Evolutionary conservation across 2,329 filamentous ascomycete species (phyloP).

Genomic region (Fusarium tuaranense): DNA sequence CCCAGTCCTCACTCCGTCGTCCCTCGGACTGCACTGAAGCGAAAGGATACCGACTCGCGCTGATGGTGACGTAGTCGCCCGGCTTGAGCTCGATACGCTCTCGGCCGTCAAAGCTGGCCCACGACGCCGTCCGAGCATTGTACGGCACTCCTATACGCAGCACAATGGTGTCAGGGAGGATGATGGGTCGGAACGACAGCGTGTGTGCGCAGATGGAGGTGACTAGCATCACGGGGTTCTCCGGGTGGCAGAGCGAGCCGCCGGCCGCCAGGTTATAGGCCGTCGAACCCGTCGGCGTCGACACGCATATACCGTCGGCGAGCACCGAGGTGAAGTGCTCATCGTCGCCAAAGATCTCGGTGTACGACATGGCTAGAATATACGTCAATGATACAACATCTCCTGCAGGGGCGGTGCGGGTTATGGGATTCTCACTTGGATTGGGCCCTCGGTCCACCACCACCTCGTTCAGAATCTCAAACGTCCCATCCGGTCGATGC

Average conservation of each 20-base stretch:
- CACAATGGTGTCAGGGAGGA: constrained; percentile 95
- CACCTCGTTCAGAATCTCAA: constrained; percentile 96
- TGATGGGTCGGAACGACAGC: constrained; percentile 94
- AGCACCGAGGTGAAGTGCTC: constrained; percentile 95
- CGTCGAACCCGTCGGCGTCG: constrained; percentile 93
- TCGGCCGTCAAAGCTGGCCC: constrained; percentile 98
- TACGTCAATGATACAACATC: constrained; percentile 13
- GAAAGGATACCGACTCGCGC: constrained; percentile 83
- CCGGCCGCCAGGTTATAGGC: constrained; percentile 96
- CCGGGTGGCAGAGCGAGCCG: constrained; percentile 94
- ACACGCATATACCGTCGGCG: constrained; percentile 92
- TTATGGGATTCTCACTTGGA: constrained; percentile 72
- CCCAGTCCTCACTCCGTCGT: constrained; percentile 80
- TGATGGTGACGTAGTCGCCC: constrained; percentile 88
- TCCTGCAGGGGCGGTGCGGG: not conserved
- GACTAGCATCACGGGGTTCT: constrained; percentile 95
- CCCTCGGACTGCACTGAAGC: constrained; percentile 79
- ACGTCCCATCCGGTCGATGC: constrained; percentile 85
- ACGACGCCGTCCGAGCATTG: constrained; percentile 86
- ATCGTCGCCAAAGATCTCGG: constrained; percentile 93
- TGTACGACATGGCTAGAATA: constrained; percentile 82
- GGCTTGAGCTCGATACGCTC: constrained; percentile 84
- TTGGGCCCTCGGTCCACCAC: constrained; percentile 95
- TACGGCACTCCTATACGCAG: constrained; percentile 95
- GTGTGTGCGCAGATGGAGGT: constrained; percentile 97